Conservation (phyloP, 2,329 filamentous ascomycete species). For the Penicillium sp. region DNA sequence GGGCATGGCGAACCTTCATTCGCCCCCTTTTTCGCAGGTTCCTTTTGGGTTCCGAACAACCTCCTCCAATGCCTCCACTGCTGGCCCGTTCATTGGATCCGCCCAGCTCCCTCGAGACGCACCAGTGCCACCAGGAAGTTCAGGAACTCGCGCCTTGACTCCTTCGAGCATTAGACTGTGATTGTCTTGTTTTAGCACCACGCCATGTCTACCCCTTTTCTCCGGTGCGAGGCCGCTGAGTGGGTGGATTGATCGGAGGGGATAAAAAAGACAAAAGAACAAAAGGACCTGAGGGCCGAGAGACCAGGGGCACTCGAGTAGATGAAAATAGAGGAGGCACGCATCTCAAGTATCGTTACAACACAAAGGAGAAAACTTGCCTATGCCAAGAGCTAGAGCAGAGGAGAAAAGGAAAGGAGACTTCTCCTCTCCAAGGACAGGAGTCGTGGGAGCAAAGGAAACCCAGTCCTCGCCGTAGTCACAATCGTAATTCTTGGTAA, state of each 20-base stretch:
- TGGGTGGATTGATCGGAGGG: not conserved
- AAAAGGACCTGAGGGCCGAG: not conserved
- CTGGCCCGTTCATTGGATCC: not conserved
- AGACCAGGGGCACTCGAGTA: not conserved
- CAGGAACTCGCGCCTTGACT: conserved; percentile 14
- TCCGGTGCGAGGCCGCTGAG: not conserved
- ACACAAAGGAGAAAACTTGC: not conserved
- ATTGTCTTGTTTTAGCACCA: conserved; percentile 15
- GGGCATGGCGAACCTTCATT: not conserved
- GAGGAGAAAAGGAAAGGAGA: not conserved
- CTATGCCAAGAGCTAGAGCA: not conserved
- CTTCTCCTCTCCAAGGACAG: not conserved
- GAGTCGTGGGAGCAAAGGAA: not conserved
- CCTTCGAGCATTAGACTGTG: conserved; percentile 19
- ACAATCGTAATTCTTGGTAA: not conserved
- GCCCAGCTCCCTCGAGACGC: conserved; percentile 10
- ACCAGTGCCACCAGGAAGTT: conserved; percentile 2
- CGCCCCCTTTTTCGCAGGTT: conserved; percentile 4
- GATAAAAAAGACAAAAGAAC: not conserved
- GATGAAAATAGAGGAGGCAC: not conserved
- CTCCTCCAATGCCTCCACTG: conserved; percentile 3
- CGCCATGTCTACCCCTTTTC: conserved; percentile 14
- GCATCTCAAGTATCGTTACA: conserved; percentile 1
- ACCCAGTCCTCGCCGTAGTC: too few relatives aligned
- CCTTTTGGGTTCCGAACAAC: conserved; percentile 7